Percentiles rank a stretch among this genome's conserved stretches.
phyloP scores from a whole-genome alignment of 495 filamentous ascomycete species.

The Letharia columbiana region DNA sequence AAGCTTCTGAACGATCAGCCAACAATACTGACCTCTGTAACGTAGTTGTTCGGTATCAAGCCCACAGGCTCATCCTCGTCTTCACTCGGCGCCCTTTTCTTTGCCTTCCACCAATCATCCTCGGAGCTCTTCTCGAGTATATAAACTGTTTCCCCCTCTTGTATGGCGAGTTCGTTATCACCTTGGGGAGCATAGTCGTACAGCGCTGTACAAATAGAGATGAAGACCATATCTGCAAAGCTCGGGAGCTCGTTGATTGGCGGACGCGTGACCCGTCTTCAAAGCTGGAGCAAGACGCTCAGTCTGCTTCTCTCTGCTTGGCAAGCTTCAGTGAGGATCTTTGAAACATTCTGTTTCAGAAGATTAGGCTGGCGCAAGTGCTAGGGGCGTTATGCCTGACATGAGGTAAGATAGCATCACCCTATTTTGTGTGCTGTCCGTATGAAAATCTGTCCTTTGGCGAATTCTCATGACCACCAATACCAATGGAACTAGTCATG shows the following conservation, averaged over 20 bases:
- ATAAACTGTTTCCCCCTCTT: conserved; percentile 86
- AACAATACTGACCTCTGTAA: conserved; percentile 71
- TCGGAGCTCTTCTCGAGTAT: conserved; percentile 82
- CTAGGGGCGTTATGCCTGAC: not conserved
- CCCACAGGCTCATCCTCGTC: conserved; percentile 94
- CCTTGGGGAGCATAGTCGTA: conserved; percentile 91
- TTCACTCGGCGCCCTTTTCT: conserved; percentile 86
- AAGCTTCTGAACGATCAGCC: not conserved
- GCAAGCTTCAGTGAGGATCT: conserved; percentile 1
- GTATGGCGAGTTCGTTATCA: conserved; percentile 77
- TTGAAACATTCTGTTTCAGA: not conserved
- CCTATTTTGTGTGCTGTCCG: not conserved
- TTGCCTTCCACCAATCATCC: conserved; percentile 97
- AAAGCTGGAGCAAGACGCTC: not conserved
- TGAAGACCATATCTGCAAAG: conserved; percentile 54
- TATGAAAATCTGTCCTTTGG: conserved; percentile 1
- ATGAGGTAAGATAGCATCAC: not conserved
- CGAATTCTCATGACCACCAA: not conserved
- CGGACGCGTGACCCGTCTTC: not conserved
- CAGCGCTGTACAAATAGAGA: conserved; percentile 83
- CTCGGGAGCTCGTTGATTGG: not conserved
- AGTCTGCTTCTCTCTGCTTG: conserved; percentile 13
- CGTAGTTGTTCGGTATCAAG: conserved; percentile 89
- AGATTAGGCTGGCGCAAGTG: not conserved
- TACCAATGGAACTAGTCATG: too few relatives aligned